Evolutionary conservation across 805 yeast genomes (phyloP), one percentile per base, ranked within the genome.

Genomic region (Spathaspora gorwiae): DNA sequence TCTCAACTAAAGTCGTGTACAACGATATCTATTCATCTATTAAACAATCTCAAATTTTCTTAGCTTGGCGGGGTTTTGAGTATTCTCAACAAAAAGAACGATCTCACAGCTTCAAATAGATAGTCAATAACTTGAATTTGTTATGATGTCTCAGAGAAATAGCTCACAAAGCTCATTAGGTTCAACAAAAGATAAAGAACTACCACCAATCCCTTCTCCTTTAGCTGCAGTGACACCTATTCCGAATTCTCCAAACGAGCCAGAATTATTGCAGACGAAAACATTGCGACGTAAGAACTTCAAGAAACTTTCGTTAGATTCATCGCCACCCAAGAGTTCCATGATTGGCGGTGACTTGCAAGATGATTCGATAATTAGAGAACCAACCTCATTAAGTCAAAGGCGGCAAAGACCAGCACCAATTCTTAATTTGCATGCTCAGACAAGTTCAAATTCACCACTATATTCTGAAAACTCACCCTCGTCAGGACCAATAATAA

Each of bases 211-310:
- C 12, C 75, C 75, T 6, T 40, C 47, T 6, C 26, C 37, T 7
- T 9, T 50, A 49, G n/a, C 34, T 46, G 10, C 26, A 9, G 27
- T 8, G 7, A 15, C 32, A 3, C 32, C 9, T 9, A 11, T 29
- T 8, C 10, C 38, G 45, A 36, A 41, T 48, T 33, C 49, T 35
- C 37, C 37, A 14, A 35, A 14, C 13, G 40, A 35, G 39, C 60
- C 50, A n/a, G 47, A 46, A 41, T 54, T 69, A 24, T 55, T 70
- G 36, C 54, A 59, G 42, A 57, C 66, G 33, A 71, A 69, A 46
- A 56, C 73, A 24, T 55, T 71, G 34, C 64, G 60, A 38, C 58
- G 76, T 27, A 71, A 71, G 50, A 71, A 70, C 50, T 59, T 66
- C 54, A 71, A 70, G 47, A 60, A 69, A 43, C 54, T 70, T 24